A percentile compares a stretch with the other conserved stretches of the same genome.
These are phyloP conservation scores for Jamesozyma spencerorum DNA, from an alignment of 805 yeast species.

Conservation along the genomic window DNA sequence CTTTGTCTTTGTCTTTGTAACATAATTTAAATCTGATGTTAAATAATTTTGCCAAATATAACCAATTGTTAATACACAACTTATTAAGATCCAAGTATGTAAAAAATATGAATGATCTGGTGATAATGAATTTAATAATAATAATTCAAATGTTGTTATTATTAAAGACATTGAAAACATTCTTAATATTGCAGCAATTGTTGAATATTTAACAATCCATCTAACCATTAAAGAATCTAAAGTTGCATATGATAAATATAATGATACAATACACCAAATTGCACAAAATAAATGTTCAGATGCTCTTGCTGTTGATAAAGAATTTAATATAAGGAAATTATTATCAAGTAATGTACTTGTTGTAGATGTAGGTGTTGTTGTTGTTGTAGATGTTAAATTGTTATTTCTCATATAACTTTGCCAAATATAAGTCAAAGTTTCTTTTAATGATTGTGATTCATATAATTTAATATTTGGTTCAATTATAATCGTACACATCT, in stretches of 20 bases:
- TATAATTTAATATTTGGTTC: slow-evolving; percentile 16
- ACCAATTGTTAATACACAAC: slow-evolving; percentile 70
- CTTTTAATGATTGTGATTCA: slow-evolving; percentile 19
- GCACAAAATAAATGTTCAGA: slow-evolving; percentile 77
- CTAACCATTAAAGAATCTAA: slow-evolving; percentile 84
- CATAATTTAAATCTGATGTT: slow-evolving; percentile 57
- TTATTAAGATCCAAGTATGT: slow-evolving; percentile 87
- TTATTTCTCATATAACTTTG: slow-evolving; percentile 20
- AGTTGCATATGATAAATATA: slow-evolving; percentile 72
- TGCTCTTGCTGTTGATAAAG: slow-evolving; percentile 51
- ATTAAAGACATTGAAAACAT: slow-evolving; percentile 76
- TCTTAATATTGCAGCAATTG: slow-evolving; percentile 79
- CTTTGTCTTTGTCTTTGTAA: slow-evolving; percentile 10
- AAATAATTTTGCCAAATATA: slow-evolving; percentile 83
- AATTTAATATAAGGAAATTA: slow-evolving; percentile 14
- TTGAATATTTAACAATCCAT: slow-evolving; percentile 87
- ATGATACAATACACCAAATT: slow-evolving; percentile 88
- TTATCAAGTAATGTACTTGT: slow-evolving; percentile 4
- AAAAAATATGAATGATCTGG: slow-evolving; percentile 64
- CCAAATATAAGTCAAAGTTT: slow-evolving; percentile 15
- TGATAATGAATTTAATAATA: slow-evolving; percentile 57
- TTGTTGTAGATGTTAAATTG: slow-evolving; percentile 9
- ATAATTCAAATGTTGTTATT: slow-evolving; percentile 59
- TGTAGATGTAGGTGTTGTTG: slow-evolving; percentile 7
- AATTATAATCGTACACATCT: slow-evolving; percentile 14